Evolutionary conservation across 495 filamentous ascomycete species (phyloP).

Genomic region (Podospora bellae-mahoneyi): DNA sequence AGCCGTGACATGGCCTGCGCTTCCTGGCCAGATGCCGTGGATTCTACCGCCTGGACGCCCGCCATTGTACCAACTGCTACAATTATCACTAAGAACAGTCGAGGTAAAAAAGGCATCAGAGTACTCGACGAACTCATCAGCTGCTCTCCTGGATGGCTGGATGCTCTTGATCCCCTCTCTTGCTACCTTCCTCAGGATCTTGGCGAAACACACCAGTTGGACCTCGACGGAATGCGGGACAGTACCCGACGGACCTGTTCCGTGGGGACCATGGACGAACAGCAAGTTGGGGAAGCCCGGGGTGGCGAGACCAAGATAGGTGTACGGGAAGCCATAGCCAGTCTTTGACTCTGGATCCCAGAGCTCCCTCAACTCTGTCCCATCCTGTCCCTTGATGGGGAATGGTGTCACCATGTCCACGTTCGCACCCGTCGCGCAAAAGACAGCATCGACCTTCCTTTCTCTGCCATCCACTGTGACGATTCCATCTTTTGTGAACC

Average conservation of each 20-base stretch:
- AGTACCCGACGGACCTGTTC: slow-evolving; percentile 50
- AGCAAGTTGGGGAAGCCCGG: slow-evolving; percentile 66
- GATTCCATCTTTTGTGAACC: slow-evolving; percentile 56
- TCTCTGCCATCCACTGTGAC: slow-evolving; percentile 50
- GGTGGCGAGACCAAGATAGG: slow-evolving; percentile 60
- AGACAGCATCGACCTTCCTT: slow-evolving; percentile 54
- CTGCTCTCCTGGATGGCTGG: slow-evolving; percentile 48
- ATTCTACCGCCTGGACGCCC: slow-evolving; percentile 55
- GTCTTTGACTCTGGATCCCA: slow-evolving; percentile 38
- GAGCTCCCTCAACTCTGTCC: slow-evolving; percentile 46
- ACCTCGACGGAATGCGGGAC: slow-evolving; percentile 54
- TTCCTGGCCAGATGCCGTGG: slow-evolving; percentile 65
- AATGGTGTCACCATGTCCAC: slow-evolving; percentile 57
- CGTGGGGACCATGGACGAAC: slow-evolving; percentile 57
- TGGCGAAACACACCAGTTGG: slow-evolving; percentile 57
- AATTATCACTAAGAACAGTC: slow-evolving; percentile 61
- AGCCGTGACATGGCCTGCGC: slow-evolving; percentile 54
- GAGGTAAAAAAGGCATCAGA: slow-evolving; percentile 59
- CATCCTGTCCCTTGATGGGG: slow-evolving; percentile 49
- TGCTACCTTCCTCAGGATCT: slow-evolving; percentile 60
- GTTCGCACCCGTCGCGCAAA: slow-evolving; percentile 70
- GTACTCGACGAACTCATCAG: slow-evolving; percentile 62
- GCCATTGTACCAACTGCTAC: slow-evolving; percentile 68
- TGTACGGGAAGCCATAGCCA: slow-evolving; percentile 58
- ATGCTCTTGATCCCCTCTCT: slow-evolving; percentile 63